These are phyloP conservation scores for Sporothrix protearum DNA, from an alignment of 2,329 filamentous ascomycete genomes.

Conservation along the genomic window DNA sequence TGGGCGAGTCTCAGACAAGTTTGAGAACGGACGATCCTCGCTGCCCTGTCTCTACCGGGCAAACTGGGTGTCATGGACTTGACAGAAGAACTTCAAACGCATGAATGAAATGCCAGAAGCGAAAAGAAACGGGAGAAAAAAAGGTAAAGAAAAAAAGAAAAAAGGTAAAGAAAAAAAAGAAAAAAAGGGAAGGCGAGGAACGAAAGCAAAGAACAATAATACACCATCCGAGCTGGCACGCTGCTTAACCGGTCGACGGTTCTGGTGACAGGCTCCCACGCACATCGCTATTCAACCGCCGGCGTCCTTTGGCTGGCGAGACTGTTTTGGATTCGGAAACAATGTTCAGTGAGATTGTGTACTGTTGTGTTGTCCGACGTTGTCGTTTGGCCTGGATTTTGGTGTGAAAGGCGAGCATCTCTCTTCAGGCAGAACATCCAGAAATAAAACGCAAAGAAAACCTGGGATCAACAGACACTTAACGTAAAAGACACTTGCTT, in stretches of 20 bases:
- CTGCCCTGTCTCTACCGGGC: background rate
- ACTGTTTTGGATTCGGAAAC: background rate
- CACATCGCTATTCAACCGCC: background rate
- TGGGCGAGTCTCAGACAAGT: constrained; percentile 15
- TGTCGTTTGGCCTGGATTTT: constrained; percentile 5
- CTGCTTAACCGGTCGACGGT: constrained; percentile 1
- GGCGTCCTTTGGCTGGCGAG: background rate
- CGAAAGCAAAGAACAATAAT: too few relatives aligned
- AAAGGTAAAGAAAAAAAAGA: too few relatives aligned
- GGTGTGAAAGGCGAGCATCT: background rate
- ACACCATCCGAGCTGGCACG: background rate
- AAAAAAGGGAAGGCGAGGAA: too few relatives aligned
- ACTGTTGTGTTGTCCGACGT: background rate
- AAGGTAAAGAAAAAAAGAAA: too few relatives aligned
- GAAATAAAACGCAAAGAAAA: background rate
- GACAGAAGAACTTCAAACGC: constrained; percentile 3
- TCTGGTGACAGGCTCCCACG: too few relatives aligned
- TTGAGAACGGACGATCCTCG: constrained; percentile 16
- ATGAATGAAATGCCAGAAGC: background rate
- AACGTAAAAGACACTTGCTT: too few relatives aligned
- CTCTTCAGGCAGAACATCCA: constrained; percentile 6
- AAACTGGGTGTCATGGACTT: background rate
- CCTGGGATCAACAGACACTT: constrained; percentile 5
- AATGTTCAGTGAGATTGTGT: background rate
- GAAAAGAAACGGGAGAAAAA: background rate